Conservation (phyloP, 1,284 basidiomycete genomes). For the Austroboletus niveus region DNA sequence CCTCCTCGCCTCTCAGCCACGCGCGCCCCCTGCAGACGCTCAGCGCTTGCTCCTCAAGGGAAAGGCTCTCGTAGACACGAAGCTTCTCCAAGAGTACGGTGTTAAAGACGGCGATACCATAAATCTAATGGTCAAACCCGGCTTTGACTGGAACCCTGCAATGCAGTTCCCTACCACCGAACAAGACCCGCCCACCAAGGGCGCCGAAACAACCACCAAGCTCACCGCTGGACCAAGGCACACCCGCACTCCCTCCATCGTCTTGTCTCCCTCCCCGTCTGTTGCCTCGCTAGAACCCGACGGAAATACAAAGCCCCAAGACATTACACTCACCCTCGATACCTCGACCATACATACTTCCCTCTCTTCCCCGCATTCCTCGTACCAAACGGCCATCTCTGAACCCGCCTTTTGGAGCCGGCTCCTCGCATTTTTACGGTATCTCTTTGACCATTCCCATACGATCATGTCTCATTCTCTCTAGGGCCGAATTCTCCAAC, state of each 20-base stretch:
- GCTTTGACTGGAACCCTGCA: conserved; percentile 63
- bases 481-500: conserved; percentile 54
- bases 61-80: conserved; percentile 84
- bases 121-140: conserved; percentile 82
- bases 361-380: conserved; percentile 41
- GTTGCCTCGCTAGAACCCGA: conserved; percentile 36
- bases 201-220: conserved; percentile 20
- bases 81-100: conserved; percentile 85
- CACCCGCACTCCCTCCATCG: conserved; percentile 68
- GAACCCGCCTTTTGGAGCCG: conserved; percentile 76
- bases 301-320: conserved; percentile 44
- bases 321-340: conserved; percentile 67
- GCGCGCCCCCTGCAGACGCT: conserved; percentile 67
- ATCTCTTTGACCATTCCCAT: conserved; percentile 14
- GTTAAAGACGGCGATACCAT: conserved; percentile 77
- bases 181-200: conserved; percentile 17
- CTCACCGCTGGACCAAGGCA: conserved; percentile 40
- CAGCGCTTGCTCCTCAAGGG: conserved; percentile 89
- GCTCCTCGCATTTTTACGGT: conserved; percentile 65
- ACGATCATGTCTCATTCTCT: conserved; percentile 9
- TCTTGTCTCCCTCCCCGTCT: conserved; percentile 72
- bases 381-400: conserved; percentile 69
- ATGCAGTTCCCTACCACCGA: conserved; percentile 27
- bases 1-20: conserved; percentile 59
- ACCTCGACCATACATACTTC: conserved; percentile 45